Base-by-base conservation (phyloP, 2,329 filamentous ascomycete species). In the Exophiala bonariae region DNA sequence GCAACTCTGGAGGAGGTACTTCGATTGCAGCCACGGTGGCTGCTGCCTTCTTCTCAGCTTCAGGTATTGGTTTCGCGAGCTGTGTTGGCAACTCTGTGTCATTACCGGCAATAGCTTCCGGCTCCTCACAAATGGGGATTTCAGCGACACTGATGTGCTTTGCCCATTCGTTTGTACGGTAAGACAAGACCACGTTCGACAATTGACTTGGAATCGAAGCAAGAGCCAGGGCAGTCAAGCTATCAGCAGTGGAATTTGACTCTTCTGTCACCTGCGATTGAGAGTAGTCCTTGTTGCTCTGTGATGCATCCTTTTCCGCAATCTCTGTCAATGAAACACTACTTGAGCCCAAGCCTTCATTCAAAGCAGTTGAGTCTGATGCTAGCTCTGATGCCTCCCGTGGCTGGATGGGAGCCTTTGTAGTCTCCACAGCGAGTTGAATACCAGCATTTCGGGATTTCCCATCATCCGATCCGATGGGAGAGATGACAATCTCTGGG, bases 91-190 rank as follows among this genome's bases (percentile, higher is more conserved):
- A 17, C 36, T 58, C 53, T 10, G 50, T 38, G 14, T 55, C 53
- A 39, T 42, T 34, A n/a, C 42, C 65, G 53, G 76, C 61, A 63
- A 76, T 55, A 3, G 81, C 62, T 18, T 78, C 73, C 10, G 87
- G 65, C 2, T 82, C 78, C 6, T 89, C 84, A 1, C 78, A 66
- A 38, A 83, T 79, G 1, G 89, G 89, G 4, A 73, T 71, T 13
- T 96, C 91, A 5, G 92, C 90, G 33, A 79, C 73, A 54, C 83
- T 82, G 9, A 96, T 75, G 65, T 96, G 89, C 65, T 96, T 96
- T 0, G 90, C 89, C 92, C 92, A 97, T 69, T 97, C 92, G 56
- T 95, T 95, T 2, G 90, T 96, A 47, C 92, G 82, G 63, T 93
- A 95, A 0, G 86, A 87, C 64, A 89, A 74, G 2, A 90, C 86